Conservation (phyloP, 345 rosid species). For the Lagerstroemia speciosa region DNA sequence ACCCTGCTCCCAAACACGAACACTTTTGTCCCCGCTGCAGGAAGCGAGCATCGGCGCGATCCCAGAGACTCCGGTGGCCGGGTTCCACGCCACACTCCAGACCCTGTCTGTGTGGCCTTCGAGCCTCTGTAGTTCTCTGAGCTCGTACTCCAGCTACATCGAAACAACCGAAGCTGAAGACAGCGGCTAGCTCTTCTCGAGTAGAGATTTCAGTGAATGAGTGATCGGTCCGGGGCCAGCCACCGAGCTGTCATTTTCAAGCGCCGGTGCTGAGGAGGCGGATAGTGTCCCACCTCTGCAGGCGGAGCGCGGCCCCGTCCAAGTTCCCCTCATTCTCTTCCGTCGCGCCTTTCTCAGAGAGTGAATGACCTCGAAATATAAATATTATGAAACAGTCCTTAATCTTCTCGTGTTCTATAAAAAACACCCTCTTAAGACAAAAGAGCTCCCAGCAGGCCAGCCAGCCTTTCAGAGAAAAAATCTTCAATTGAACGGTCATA, state of each 20-base stretch:
- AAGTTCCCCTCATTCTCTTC: neutral
- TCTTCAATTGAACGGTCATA: too few species aligned
- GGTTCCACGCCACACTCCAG: conserved; percentile 91
- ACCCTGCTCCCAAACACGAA: conserved; percentile 75
- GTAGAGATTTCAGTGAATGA: neutral
- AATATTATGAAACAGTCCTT: neutral
- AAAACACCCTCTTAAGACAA: neutral
- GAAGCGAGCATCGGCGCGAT: conserved; percentile 55
- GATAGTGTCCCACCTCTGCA: neutral
- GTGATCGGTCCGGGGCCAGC: neutral
- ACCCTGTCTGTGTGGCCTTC: conserved; percentile 88
- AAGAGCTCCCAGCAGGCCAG: neutral
- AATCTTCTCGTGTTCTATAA: neutral
- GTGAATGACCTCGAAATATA: neutral
- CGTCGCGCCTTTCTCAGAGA: too few species aligned
- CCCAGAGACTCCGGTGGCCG: conserved; percentile 32
- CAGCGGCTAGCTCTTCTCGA: neutral
- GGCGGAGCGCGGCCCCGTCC: conserved; percentile 9
- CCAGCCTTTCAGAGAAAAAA: too few species aligned
- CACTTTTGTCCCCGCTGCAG: conserved; percentile 88
- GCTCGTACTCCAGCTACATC: conserved; percentile 41
- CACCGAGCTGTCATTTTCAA: neutral
- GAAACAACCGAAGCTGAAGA: neutral
- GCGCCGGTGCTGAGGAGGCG: conserved; percentile 8
- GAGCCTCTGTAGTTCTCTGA: conserved; percentile 61